Evolutionary conservation across 2,329 filamentous ascomycete genomes (phyloP), one percentile per base, ranked within the genome.

Genomic region (Sclerotinia trifoliorum): DNA sequence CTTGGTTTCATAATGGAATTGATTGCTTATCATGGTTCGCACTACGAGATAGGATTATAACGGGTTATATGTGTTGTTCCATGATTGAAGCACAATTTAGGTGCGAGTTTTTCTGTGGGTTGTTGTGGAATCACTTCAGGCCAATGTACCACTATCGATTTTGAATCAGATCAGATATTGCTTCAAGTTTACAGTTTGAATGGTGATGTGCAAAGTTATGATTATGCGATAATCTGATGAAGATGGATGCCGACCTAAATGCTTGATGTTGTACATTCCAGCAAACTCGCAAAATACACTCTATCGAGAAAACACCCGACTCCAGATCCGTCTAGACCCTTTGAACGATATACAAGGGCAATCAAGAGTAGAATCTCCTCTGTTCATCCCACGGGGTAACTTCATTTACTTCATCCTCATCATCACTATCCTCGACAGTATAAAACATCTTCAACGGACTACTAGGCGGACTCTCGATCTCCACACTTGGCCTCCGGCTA

Each of bases 371-470:
- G 21, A 51, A 21, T 49, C n/a, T 51, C 15, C 13, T 39, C 29
- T 63, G 60, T 52, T 5, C n/a, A 13, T 63, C 46, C 60, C 46
- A 63, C 15, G 60, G 32, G n/a, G 60, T 51, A 32, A 60, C 54
- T 39, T 55, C 58, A 29, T 64, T 58, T 39, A 52, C 24, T 24
- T 42, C 48, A 46, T 29, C 58, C 42, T 65, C 61, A 19, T 42
- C 49, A 56, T 68, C 62, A 51, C 52, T 46, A 57, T 68, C 52
- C 51, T 35, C 54, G 19, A 54, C 35, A 19, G 55, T 58, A 48
- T 58, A 68, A 60, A 65, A 60, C 58, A 44, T 67, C 62, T 68
- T 70, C 65, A 71, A n/a, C n/a, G 68, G 68, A 61, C 68, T 70
- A 60, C 57, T 70, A 17, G 65, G 65, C 19, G 64, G 48, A 19